Conservation (phyloP, 345 rosid genomes). For the Citrus australasica region DNA sequence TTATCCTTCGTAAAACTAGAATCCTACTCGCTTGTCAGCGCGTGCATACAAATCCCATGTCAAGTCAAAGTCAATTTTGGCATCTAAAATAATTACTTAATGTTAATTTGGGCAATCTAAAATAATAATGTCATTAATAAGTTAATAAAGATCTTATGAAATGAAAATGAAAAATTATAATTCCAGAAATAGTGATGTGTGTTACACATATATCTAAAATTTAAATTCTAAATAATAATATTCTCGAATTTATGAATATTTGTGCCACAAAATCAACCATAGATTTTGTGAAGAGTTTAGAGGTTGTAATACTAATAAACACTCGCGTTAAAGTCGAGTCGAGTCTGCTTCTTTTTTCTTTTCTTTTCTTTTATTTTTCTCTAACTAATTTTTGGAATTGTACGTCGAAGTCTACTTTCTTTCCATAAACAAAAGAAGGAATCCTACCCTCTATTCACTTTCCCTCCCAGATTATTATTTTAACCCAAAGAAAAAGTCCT, state of each 20-base stretch:
- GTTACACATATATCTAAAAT: too few relatives aligned
- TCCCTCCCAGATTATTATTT: conserved; percentile 13
- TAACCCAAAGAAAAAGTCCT: conserved; percentile 8
- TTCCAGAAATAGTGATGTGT: too few relatives aligned
- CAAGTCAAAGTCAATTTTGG: neutral
- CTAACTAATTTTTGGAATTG: neutral
- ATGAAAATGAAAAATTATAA: too few relatives aligned
- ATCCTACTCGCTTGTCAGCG: neutral
- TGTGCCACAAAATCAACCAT: too few relatives aligned
- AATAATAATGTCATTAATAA: neutral
- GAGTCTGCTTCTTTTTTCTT: neutral
- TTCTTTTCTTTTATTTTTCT: too few relatives aligned
- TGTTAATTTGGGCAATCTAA: neutral
- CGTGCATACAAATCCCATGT: neutral
- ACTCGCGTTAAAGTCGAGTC: conserved; percentile 1
- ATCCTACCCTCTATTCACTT: neutral
- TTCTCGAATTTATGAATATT: too few relatives aligned
- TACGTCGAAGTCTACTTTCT: neutral
- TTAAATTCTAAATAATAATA: too few relatives aligned
- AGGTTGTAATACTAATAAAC: neutral
- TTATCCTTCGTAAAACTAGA: neutral
- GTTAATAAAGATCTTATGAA: neutral
- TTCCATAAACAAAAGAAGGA: neutral
- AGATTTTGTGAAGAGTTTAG: neutral
- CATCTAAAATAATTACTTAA: too few relatives aligned